Conservation (phyloP, 2,329 filamentous ascomycete species). For the Fusarium algeriense region DNA sequence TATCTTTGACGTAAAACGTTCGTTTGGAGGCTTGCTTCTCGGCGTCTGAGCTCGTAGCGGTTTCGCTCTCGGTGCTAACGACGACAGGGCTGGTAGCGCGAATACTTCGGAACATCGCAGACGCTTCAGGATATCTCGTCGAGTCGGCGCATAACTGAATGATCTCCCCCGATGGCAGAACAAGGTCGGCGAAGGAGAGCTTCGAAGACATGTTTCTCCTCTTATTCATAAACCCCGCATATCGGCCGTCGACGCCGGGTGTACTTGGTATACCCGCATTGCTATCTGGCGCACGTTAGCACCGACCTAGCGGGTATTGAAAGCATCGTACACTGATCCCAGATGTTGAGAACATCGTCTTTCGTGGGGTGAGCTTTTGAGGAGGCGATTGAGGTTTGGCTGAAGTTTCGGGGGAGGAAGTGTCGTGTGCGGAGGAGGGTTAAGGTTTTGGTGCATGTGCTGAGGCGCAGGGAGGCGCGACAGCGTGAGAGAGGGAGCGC, state of each 20-base stretch:
- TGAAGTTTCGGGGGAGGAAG: slow-evolving; percentile 40
- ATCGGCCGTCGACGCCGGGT: slow-evolving; percentile 28
- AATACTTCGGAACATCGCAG: slow-evolving; percentile 59
- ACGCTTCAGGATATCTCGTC: slow-evolving; percentile 52
- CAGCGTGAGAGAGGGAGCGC: slow-evolving; percentile 45
- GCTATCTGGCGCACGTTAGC: slow-evolving; percentile 44
- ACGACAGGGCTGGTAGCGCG: slow-evolving; percentile 66
- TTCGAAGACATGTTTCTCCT: slow-evolving; percentile 75
- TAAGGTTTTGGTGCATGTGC: slow-evolving; percentile 4
- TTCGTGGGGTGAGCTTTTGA: slow-evolving; percentile 21
- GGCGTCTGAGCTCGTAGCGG: slow-evolving; percentile 35
- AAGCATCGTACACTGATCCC: slow-evolving; percentile 49
- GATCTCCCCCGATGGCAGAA: slow-evolving; percentile 54
- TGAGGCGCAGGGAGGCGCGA: slow-evolving; percentile 38
- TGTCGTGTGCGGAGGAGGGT: slow-evolving; percentile 25
- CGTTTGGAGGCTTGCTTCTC: slow-evolving; percentile 53
- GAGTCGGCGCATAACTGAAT: slow-evolving; percentile 61
- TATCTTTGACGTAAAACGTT: slow-evolving; percentile 74
- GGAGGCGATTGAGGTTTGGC: slow-evolving; percentile 35
- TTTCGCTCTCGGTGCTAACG: slow-evolving; percentile 56
- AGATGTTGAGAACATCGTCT: slow-evolving; percentile 45
- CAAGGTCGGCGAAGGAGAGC: slow-evolving; percentile 76
- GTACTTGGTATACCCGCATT: slow-evolving; percentile 42
- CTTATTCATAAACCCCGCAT: slow-evolving; percentile 76
- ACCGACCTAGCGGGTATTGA: neutral